These are phyloP conservation scores for Botrytis pseudocinerea DNA, from an alignment of 2,329 filamentous ascomycete genomes.

Conservation along the genomic window DNA sequence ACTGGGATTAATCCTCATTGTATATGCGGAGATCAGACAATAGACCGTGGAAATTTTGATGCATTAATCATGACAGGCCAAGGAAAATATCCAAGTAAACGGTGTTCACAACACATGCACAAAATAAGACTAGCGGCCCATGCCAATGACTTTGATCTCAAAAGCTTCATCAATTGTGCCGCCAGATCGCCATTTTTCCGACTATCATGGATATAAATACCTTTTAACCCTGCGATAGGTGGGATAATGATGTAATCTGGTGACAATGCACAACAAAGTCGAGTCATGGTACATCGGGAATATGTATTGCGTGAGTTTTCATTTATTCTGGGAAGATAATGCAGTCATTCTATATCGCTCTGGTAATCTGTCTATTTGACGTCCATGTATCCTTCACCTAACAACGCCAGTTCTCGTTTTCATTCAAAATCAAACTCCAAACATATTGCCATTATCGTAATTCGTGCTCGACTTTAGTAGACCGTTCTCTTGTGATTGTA, in stretches of 20 bases:
- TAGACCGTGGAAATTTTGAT: background rate
- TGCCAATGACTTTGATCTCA: background rate
- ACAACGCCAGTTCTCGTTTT: background rate
- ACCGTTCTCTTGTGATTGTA: background rate
- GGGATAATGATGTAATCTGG: background rate
- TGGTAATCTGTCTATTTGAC: conserved; percentile 7
- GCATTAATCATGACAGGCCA: background rate
- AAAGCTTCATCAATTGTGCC: background rate
- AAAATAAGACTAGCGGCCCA: background rate
- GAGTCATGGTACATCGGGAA: background rate
- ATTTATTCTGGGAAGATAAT: background rate
- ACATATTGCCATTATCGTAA: conserved; percentile 8
- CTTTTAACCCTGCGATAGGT: background rate
- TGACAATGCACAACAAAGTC: background rate
- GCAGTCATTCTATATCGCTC: background rate
- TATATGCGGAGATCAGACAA: background rate
- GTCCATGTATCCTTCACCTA: background rate
- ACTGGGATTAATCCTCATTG: background rate
- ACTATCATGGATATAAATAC: background rate
- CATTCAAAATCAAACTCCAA: background rate
- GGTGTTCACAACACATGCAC: background rate
- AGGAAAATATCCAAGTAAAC: background rate
- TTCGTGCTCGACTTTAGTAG: conserved; percentile 5
- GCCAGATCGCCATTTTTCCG: background rate
- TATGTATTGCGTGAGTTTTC: background rate